phyloP scores from a whole-genome alignment of 208 protist genomes.

The Leptomonas seymouri region DNA sequence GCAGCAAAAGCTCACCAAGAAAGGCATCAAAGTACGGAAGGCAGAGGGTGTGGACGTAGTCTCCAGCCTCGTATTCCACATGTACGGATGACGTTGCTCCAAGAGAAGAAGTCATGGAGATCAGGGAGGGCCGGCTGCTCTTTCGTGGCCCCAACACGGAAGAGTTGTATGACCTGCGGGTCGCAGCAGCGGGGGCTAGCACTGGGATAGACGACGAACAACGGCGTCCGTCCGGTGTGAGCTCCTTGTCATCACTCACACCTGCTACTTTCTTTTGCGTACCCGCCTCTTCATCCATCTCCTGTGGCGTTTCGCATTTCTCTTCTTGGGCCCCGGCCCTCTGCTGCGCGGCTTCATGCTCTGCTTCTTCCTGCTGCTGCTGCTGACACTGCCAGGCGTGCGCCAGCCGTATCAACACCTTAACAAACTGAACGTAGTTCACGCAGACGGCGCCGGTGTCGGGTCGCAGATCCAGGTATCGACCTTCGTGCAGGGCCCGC shows the following conservation, averaged over 20 bases:
- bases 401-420: slow-evolving; percentile 68
- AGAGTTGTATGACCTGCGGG: background rate
- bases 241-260: background rate
- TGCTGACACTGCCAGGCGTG: slow-evolving; percentile 66
- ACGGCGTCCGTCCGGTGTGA: too few species aligned
- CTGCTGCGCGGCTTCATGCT: background rate
- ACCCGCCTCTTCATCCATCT: slow-evolving; percentile 3
- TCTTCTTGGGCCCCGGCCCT: too few species aligned
- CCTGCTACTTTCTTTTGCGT: background rate
- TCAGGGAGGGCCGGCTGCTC: background rate
- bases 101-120: background rate
- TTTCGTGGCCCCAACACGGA: background rate
- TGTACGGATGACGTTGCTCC: background rate
- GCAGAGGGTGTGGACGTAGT: slow-evolving; percentile 40
- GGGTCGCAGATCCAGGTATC: slow-evolving; percentile 63
- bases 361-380: slow-evolving; percentile 10
- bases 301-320: too few species aligned
- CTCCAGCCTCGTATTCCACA: slow-evolving; percentile 41
- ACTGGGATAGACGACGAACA: too few species aligned
- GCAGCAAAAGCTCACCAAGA: slow-evolving; percentile 50
- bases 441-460: slow-evolving; percentile 60
- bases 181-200: background rate
- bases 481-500: slow-evolving; percentile 45
- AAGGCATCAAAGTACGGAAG: slow-evolving; percentile 47
- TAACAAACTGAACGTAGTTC: slow-evolving; percentile 62